Conservation (phyloP, 176 grass and related monocot species). For the Carex scoparia region DNA sequence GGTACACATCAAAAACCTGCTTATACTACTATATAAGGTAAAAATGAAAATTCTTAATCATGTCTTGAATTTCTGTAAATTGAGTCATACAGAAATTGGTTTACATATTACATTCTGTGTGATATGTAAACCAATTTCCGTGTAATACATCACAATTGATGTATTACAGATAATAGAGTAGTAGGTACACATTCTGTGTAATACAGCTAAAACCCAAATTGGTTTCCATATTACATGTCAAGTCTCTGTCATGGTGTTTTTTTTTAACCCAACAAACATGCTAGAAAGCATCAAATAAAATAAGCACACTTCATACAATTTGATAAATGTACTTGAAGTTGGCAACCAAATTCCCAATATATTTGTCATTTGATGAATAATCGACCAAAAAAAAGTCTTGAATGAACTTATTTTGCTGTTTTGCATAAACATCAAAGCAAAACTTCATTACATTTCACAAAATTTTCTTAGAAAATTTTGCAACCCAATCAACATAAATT, state of each 20-base stretch:
- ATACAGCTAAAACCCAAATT: neutral
- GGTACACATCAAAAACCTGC: neutral
- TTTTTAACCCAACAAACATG: neutral
- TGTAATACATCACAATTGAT: neutral
- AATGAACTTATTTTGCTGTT: neutral
- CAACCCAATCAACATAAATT: neutral
- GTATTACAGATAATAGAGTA: no score
- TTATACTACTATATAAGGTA: neutral
- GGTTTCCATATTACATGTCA: neutral
- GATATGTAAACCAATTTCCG: no score
- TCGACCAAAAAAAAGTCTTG: neutral
- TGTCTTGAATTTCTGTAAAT: neutral
- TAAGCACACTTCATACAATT: neutral
- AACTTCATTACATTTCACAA: neutral
- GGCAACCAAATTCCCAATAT: neutral
- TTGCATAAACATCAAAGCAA: neutral
- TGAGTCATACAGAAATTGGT: neutral
- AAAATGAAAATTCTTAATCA: neutral
- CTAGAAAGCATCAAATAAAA: neutral
- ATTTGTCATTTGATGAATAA: neutral
- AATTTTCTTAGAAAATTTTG: neutral
- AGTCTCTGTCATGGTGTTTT: neutral
- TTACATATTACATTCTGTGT: neutral
- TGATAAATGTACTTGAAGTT: neutral
- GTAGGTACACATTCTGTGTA: neutral